phyloP scores from a whole-genome alignment of 805 yeast species.

The Starmerella stellata region DNA sequence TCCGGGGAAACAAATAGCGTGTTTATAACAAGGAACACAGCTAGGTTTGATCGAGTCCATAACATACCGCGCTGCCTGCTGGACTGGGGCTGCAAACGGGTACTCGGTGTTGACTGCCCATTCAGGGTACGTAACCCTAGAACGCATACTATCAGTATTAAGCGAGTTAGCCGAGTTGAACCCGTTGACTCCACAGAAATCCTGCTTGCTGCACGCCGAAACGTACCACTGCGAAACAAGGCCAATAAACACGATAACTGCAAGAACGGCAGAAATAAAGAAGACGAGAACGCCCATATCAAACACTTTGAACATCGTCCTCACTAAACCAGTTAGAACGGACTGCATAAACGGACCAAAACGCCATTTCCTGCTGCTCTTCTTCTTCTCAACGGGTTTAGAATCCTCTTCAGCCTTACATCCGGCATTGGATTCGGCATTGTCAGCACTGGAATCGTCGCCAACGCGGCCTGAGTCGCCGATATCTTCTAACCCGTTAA shows the following conservation, averaged over 20 bases:
- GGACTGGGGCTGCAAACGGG: not conserved
- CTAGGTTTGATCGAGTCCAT: conserved; percentile 13
- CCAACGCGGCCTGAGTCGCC: not conserved
- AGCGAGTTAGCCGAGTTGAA: not conserved
- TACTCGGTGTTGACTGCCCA: conserved; percentile 5
- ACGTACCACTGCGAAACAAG: conserved; percentile 8
- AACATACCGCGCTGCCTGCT: conserved; percentile 5
- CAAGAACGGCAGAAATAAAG: not conserved
- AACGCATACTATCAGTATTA: too few species aligned
- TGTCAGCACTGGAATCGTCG: too few species aligned
- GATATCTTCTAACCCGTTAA: too few species aligned
- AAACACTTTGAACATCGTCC: conserved; percentile 1
- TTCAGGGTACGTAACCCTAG: conserved; percentile 10
- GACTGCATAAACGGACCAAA: too few species aligned
- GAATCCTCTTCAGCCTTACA: too few species aligned
- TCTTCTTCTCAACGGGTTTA: too few species aligned
- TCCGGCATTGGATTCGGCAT: too few species aligned
- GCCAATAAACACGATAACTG: conserved; percentile 1
- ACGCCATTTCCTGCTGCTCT: too few species aligned
- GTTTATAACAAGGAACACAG: conserved; percentile 65
- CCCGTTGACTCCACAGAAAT: conserved; percentile 12
- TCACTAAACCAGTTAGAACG: too few species aligned
- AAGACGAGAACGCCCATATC: not conserved
- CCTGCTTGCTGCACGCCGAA: conserved; percentile 5
- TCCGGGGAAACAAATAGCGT: conserved; percentile 53